Evolutionary conservation across 2,329 filamentous ascomycete species (phyloP).

Genomic region (Tolypocladium endophyticum): DNA sequence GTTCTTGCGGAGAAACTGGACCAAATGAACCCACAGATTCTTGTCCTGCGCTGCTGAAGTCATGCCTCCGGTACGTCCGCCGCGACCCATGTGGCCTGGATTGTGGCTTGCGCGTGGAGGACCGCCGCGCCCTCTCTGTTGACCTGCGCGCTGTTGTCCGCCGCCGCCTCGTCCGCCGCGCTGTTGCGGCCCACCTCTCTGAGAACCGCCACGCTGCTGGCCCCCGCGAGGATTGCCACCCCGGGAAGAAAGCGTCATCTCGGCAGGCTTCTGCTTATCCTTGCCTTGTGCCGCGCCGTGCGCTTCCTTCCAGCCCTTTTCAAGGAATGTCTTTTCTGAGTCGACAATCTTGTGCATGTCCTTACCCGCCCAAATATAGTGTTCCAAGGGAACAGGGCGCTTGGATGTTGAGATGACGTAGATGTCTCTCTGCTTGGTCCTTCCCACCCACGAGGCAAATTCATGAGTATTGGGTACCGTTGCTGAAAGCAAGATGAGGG

Average conservation of each 20-base stretch:
- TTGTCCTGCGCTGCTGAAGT: constrained; percentile 89
- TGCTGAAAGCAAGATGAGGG: constrained; percentile 85
- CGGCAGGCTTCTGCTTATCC: constrained; percentile 55
- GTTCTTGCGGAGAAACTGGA: constrained; percentile 81
- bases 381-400: constrained; percentile 85
- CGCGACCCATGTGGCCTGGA: constrained; percentile 81
- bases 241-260: constrained; percentile 22
- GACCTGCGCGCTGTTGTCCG: constrained; percentile 32
- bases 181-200: constrained; percentile 24
- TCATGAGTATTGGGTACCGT: constrained; percentile 97
- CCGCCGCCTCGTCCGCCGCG: constrained; percentile 40
- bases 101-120: constrained; percentile 49
- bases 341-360: constrained; percentile 91
- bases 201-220: constrained; percentile 21
- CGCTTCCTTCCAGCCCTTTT: constrained; percentile 90
- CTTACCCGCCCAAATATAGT: constrained; percentile 93
- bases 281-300: constrained; percentile 72
- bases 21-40: constrained; percentile 92
- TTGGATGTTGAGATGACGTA: constrained; percentile 98
- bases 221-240: constrained; percentile 26
- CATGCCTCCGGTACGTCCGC: constrained; percentile 73
- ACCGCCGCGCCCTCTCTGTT: constrained; percentile 41
- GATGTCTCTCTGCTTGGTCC: constrained; percentile 97
- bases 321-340: constrained; percentile 80
- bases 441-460: constrained; percentile 95